phyloP scores from a whole-genome alignment of 1,284 basidiomycete species.

The Sporisorium reilianum region DNA sequence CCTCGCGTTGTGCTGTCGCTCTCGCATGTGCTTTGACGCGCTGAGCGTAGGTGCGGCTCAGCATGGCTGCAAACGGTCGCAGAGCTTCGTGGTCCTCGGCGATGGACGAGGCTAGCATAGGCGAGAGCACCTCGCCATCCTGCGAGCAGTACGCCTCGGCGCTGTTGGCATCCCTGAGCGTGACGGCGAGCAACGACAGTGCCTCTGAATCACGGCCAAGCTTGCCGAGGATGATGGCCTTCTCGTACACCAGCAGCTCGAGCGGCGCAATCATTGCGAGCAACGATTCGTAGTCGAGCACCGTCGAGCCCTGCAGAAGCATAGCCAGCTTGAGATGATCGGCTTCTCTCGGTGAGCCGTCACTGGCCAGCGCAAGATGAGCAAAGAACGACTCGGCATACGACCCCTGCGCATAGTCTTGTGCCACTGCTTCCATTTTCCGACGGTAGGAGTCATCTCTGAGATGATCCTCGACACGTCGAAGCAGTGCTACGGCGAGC shows the following conservation, averaged over 20 bases:
- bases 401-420: conserved; percentile 44
- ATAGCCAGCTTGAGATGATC: conserved; percentile 58
- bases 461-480: conserved; percentile 20
- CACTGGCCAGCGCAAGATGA: conserved; percentile 53
- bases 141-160: conserved; percentile 63
- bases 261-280: conserved; percentile 25
- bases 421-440: conserved; percentile 22
- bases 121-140: conserved; percentile 53
- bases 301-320: conserved; percentile 54
- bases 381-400: conserved; percentile 62
- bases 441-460: conserved; percentile 16
- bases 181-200: conserved; percentile 50
- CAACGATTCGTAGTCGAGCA: conserved; percentile 39
- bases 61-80: conserved; percentile 41
- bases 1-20: conserved; percentile 11
- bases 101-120: conserved; percentile 46
- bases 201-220: conserved; percentile 54
- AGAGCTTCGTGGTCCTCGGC: conserved; percentile 40
- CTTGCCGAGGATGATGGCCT: conserved; percentile 56
- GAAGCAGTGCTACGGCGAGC: conserved; percentile 34
- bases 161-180: conserved; percentile 55
- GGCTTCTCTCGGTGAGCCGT: conserved; percentile 14
- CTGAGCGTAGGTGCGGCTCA: conserved; percentile 40
- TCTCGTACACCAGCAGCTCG: conserved; percentile 42
- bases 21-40: conserved; percentile 38